These are phyloP conservation scores for Boletus sensibilis DNA, from an alignment of 768 basidiomycete genomes.

Conservation along the genomic window DNA sequence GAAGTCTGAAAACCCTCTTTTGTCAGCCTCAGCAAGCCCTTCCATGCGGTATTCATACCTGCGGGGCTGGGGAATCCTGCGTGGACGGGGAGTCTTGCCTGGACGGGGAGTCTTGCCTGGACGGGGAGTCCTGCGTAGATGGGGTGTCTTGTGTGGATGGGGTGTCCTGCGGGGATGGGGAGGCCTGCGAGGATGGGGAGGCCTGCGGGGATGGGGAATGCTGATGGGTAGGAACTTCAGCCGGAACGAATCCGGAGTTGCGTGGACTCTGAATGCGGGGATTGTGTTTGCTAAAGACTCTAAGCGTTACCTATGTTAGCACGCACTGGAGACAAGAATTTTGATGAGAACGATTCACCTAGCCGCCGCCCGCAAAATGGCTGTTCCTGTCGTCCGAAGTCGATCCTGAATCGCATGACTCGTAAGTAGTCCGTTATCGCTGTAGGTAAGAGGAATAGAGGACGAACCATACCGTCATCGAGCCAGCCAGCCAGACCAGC, in stretches of 20 bases:
- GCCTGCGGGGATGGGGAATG: no score
- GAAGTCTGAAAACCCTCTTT: neutral
- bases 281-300: no score
- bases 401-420: neutral
- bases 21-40: neutral
- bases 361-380: neutral
- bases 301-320: no score
- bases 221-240: no score
- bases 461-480: neutral
- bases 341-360: neutral
- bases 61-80: neutral
- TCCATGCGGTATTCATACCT: neutral
- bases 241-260: neutral
- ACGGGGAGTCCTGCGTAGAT: no score
- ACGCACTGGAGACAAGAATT: neutral
- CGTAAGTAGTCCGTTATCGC: no score
- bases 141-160: no score
- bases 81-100: no score
- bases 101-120: no score
- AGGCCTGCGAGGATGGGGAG: no score
- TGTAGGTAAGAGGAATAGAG: neutral
- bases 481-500: slow-evolving; percentile 2
- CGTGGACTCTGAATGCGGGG: neutral
- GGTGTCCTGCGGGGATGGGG: no score
- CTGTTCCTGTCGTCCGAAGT: neutral